A percentile compares a stretch with the other conserved stretches of the same genome.
Evolutionary conservation across 1,284 basidiomycete genomes (phyloP).

Genomic region (Apiotrichum gamsii): DNA sequence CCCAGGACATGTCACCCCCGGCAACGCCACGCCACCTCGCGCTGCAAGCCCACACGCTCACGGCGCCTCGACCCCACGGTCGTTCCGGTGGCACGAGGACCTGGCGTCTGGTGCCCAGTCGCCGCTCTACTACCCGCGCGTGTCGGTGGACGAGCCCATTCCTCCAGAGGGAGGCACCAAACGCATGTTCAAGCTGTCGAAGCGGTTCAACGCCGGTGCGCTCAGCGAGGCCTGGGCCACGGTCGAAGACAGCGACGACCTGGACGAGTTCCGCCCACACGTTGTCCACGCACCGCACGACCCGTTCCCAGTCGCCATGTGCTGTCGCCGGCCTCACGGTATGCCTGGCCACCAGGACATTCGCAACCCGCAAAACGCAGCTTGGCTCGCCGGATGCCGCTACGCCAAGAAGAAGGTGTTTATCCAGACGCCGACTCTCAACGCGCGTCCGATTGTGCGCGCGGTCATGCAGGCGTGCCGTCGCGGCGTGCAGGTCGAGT

Average conservation of each 20-base stretch:
- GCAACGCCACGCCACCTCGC: not conserved
- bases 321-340: slow-evolving; percentile 63
- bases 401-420: slow-evolving; percentile 66
- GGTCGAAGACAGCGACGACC: slow-evolving; percentile 49
- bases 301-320: slow-evolving; percentile 67
- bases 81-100: slow-evolving; percentile 5
- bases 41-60: not conserved
- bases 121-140: slow-evolving; percentile 8
- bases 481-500: slow-evolving; percentile 60
- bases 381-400: slow-evolving; percentile 66
- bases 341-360: slow-evolving; percentile 52
- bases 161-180: slow-evolving; percentile 36
- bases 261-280: slow-evolving; percentile 53
- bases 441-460: slow-evolving; percentile 62
- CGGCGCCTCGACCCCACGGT: not conserved
- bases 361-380: slow-evolving; percentile 63
- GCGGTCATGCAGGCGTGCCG: slow-evolving; percentile 62
- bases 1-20: too few relatives aligned
- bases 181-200: slow-evolving; percentile 43
- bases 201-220: slow-evolving; percentile 49
- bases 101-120: slow-evolving; percentile 7
- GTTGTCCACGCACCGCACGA: slow-evolving; percentile 56
- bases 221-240: slow-evolving; percentile 49
- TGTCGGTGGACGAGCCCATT: slow-evolving; percentile 19
- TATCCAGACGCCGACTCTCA: slow-evolving; percentile 71